Percentiles rank a stretch among this genome's conserved stretches.
These are phyloP conservation scores for Domatiomyces globalis DNA, from an alignment of 2,329 filamentous ascomycete genomes.

Conservation along the genomic window DNA sequence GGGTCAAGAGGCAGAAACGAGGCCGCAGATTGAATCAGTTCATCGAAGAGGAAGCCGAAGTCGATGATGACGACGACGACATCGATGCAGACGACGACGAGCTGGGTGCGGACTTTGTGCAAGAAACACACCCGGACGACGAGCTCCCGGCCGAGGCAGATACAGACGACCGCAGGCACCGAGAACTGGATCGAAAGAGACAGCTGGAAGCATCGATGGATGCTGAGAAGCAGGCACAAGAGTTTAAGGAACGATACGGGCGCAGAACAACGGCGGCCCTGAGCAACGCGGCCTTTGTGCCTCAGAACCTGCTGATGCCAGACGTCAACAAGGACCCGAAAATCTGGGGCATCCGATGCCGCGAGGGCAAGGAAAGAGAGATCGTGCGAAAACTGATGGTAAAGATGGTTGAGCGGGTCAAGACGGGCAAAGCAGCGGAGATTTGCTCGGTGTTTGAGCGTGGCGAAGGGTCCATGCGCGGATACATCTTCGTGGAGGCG, in stretches of 20 bases:
- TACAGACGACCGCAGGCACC: slow-evolving; percentile 80
- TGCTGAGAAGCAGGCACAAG: slow-evolving; percentile 81
- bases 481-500: slow-evolving; percentile 91
- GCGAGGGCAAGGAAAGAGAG: slow-evolving; percentile 89
- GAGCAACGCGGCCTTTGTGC: slow-evolving; percentile 62
- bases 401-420: slow-evolving; percentile 65
- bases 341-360: slow-evolving; percentile 88
- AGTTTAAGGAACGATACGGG: slow-evolving; percentile 76
- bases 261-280: slow-evolving; percentile 51
- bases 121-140: slow-evolving; percentile 83
- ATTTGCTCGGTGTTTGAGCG: slow-evolving; percentile 90
- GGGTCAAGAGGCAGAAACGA: slow-evolving; percentile 59
- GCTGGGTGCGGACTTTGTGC: slow-evolving; percentile 70
- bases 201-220: slow-evolving; percentile 80
- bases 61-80: slow-evolving; percentile 84
- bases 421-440: slow-evolving; percentile 63
- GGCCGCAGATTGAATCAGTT: slow-evolving; percentile 67
- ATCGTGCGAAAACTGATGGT: slow-evolving; percentile 79
- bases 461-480: slow-evolving; percentile 65
- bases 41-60: slow-evolving; percentile 96
- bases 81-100: slow-evolving; percentile 82
- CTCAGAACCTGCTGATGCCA: slow-evolving; percentile 73
- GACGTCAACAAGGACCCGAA: slow-evolving; percentile 78
- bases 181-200: slow-evolving; percentile 83
- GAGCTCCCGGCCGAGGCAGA: slow-evolving; percentile 60